Evolutionary conservation across 441 rosid genomes (phyloP).

Genomic region (Pelargonium hybrid): DNA sequence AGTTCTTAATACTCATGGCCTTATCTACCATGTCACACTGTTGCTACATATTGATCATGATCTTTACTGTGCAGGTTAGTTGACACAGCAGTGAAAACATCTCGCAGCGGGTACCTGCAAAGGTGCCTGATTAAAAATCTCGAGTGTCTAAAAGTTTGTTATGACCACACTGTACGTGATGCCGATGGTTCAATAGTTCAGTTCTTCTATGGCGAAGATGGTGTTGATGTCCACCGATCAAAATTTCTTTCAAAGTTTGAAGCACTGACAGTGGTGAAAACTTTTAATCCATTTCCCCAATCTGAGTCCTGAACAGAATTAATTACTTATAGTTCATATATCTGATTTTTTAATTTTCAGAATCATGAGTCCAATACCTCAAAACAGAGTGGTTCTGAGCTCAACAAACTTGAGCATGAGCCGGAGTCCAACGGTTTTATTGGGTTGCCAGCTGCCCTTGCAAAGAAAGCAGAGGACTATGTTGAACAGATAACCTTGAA

Average conservation of each 20-base stretch:
- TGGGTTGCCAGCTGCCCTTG: conserved; percentile 55
- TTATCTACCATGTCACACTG: neutral
- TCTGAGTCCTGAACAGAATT: conserved; percentile 7
- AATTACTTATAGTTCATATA: conserved; percentile 10
- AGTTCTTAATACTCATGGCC: neutral
- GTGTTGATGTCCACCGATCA: conserved; percentile 87
- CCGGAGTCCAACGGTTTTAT: conserved; percentile 38
- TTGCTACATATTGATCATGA: conserved; percentile 11
- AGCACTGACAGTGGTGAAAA: conserved; percentile 50
- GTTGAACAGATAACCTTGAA: conserved; percentile 34
- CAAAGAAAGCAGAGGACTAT: conserved; percentile 57
- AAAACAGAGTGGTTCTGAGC: conserved; percentile 25
- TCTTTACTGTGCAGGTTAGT: conserved; percentile 55
- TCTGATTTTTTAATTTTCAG: conserved; percentile 35
- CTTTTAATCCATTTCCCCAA: conserved; percentile 16
- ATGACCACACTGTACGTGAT: conserved; percentile 95
- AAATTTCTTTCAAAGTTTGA: conserved; percentile 71
- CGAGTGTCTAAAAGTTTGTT: conserved; percentile 77
- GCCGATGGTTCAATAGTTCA: conserved; percentile 92
- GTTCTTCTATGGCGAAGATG: conserved; percentile 95
- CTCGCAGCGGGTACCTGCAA: conserved; percentile 98
- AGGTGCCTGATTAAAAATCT: conserved; percentile 97
- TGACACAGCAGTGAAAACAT: conserved; percentile 98
- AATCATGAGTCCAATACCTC: conserved; percentile 54
- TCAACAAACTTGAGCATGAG: conserved; percentile 22